Base-by-base conservation (phyloP, 192 early-diverging fungal species). In the Coemansia sp. region DNA sequence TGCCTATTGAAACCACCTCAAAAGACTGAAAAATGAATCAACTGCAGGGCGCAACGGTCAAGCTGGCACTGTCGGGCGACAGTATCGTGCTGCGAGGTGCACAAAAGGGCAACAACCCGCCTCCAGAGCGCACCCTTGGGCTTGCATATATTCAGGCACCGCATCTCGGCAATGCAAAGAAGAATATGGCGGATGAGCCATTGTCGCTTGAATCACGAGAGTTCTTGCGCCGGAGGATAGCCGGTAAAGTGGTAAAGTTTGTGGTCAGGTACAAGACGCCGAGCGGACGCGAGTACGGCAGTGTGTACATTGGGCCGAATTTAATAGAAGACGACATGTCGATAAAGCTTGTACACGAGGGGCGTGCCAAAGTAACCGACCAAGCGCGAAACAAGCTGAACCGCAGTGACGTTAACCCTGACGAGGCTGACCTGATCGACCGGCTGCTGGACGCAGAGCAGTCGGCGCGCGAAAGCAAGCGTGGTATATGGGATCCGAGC, bases 1-100 rank as follows among this genome's bases (percentile, higher is more conserved):
- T 34, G 31, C 31, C 47, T 4, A 5, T 36, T 5, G 26, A 60
- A 47, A 26, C 25, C 10, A 24, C 36, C 7, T 10, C 18, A 5
- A 44, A 44, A 12, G 40, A 44, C 15, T 52, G 15, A 54, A 62
- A 31, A 36, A 61, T 66, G 60, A 24, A 38, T 18, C 47, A 63
- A 17, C 54, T 78, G 6, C 76, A 82, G 38, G 85, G 81, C 71
- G 95, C 91, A 58, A 73, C 86, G 5, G 91, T 95, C 66, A 98
- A 98, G 73, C 88, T 82, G 31, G 91, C 94, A 17, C 82, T 98
- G 53, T 95, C 92, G 9, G 95, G 94, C 55, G 94, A 98, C 84
- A 91, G 90, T 55, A 82, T 99, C 38, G 84, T 96, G 53, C 84
- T 99, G 21, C 86, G 91, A 42, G 93, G 92, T 38, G 88, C 84